Evolutionary conservation across 805 yeast species (phyloP).

Genomic region (Candida parachauliodes): DNA sequence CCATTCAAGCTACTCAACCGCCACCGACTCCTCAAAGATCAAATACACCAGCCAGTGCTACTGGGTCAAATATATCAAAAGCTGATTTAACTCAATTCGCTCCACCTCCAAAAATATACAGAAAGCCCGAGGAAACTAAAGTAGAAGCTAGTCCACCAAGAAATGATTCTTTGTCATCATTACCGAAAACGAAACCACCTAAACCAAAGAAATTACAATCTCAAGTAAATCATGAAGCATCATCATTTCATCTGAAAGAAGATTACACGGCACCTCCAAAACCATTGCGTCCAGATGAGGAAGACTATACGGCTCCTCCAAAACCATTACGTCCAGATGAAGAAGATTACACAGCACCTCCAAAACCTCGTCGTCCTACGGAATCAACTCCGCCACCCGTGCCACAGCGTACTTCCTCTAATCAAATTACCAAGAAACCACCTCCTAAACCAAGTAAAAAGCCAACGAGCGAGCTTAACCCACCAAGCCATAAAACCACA

Average conservation of each 20-base stretch:
- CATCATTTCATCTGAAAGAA: too few relatives aligned
- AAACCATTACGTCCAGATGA: slow-evolving; percentile 5
- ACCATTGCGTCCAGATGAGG: slow-evolving; percentile 1
- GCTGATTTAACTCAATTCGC: slow-evolving; percentile 29
- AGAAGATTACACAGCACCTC: slow-evolving; percentile 5
- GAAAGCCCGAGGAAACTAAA: slow-evolving; percentile 9
- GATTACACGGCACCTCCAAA: slow-evolving; percentile 2
- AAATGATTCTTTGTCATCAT: background rate
- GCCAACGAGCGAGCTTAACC: slow-evolving; percentile 12
- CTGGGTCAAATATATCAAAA: slow-evolving; percentile 27
- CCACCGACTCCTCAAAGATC: slow-evolving; percentile 16
- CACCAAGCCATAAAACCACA: slow-evolving; percentile 15
- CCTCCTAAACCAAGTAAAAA: slow-evolving; percentile 44
- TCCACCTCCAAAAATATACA: slow-evolving; percentile 37
- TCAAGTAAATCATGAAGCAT: background rate
- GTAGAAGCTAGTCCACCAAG: background rate
- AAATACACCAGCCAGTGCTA: slow-evolving; percentile 4
- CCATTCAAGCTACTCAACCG: slow-evolving; percentile 5
- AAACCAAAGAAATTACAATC: slow-evolving; percentile 9
- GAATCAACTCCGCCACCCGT: slow-evolving; percentile 1
- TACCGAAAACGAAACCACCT: slow-evolving; percentile 9
- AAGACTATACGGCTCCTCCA: slow-evolving; percentile 4
- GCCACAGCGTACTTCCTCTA: background rate
- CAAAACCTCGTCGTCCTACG: background rate
- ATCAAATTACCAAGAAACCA: slow-evolving; percentile 26